A percentile compares a stretch with the other conserved stretches of the same genome.
phyloP scores from a whole-genome alignment of 345 rosid genomes.

The Salix viminalis region DNA sequence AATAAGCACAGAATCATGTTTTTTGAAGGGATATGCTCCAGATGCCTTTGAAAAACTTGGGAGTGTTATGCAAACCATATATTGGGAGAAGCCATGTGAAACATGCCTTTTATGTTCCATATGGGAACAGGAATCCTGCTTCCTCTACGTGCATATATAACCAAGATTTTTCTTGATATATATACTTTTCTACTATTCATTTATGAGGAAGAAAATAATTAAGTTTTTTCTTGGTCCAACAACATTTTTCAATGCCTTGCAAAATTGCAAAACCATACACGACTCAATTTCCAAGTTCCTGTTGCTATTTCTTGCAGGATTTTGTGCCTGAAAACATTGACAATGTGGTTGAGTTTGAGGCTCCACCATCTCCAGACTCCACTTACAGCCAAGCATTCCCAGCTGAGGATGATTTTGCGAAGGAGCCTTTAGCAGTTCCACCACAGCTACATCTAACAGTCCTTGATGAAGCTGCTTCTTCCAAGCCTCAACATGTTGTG shows the following conservation, averaged over 20 bases:
- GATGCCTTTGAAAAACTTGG: neutral
- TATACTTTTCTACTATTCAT: neutral
- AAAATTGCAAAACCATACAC: neutral
- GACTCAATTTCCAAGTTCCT: neutral
- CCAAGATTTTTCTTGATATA: neutral
- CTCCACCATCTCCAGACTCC: conserved; percentile 73
- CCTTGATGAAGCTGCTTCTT: conserved; percentile 48
- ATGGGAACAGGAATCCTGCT: neutral
- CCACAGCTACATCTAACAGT: conserved; percentile 68
- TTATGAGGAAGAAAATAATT: neutral
- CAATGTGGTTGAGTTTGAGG: conserved; percentile 69
- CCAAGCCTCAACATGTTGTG: conserved; percentile 76
- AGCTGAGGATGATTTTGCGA: conserved; percentile 61
- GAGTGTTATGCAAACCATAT: neutral
- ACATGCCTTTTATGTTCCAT: neutral
- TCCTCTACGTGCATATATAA: neutral
- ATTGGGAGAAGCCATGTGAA: neutral
- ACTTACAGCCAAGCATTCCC: conserved; percentile 63
- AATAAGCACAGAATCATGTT: neutral
- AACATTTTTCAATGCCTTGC: neutral
- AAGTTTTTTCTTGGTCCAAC: neutral
- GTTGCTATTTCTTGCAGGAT: conserved; percentile 40
- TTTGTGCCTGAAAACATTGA: conserved; percentile 72
- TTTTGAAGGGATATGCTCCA: neutral
- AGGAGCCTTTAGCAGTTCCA: conserved; percentile 72